phyloP scores from a whole-genome alignment of 257 asterid species.

The Petunia axillaris region DNA sequence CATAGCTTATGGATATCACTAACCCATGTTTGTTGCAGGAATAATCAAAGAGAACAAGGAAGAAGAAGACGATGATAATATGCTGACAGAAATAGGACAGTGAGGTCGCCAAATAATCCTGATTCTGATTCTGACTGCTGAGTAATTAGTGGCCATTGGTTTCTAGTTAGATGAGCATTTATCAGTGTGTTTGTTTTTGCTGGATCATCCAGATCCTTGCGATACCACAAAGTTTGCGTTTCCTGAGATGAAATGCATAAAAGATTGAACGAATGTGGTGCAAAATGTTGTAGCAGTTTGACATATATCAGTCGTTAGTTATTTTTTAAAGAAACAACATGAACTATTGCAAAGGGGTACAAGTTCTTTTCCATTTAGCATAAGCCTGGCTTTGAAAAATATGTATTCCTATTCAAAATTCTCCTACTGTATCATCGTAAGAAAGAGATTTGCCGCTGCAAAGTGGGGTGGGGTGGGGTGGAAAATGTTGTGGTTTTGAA shows the following conservation, averaged over 20 bases:
- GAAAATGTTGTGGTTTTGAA: too few relatives aligned
- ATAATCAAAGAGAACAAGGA: slow-evolving; percentile 75
- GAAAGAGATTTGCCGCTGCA: too few relatives aligned
- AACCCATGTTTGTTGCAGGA: slow-evolving; percentile 48
- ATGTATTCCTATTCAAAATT: neutral
- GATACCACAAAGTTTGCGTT: neutral
- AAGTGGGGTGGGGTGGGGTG: too few relatives aligned
- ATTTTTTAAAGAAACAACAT: neutral
- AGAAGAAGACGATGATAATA: slow-evolving; percentile 65
- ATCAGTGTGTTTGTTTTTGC: neutral
- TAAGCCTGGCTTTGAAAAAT: neutral
- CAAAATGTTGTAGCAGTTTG: neutral
- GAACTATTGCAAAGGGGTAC: neutral
- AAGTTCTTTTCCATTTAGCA: neutral
- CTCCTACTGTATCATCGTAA: neutral
- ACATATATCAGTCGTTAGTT: neutral
- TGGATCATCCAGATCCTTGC: neutral
- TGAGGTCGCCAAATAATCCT: slow-evolving; percentile 62
- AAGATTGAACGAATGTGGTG: neutral
- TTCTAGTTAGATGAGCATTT: neutral
- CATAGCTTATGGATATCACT: slow-evolving; percentile 31
- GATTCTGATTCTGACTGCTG: slow-evolving; percentile 89
- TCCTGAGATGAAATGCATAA: neutral
- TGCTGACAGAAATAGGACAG: slow-evolving; percentile 57
- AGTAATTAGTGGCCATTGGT: slow-evolving; percentile 3